Base-by-base conservation (phyloP, 768 basidiomycete genomes). In the Pleurotus giganteus region DNA sequence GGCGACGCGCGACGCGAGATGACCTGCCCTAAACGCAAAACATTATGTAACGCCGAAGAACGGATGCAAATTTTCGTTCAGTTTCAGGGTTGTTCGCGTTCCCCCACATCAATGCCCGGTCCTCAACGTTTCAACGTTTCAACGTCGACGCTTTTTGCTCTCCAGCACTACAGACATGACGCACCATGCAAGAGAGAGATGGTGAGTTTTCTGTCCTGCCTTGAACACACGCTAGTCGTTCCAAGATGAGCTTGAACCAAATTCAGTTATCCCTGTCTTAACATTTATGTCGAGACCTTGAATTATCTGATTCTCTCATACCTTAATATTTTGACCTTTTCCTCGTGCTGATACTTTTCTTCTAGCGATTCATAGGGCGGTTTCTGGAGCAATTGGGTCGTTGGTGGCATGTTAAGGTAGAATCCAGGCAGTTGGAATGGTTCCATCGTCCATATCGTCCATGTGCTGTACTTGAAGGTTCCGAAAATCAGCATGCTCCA, bases 251-350 rank as follows among this genome's bases (percentile, higher is more conserved):
- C 42, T 47, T 24, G n/a, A 43, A 57, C 12, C 19, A 19, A 21
- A 53, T 53, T 54, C 51, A 57, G 57, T 57, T 57, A 57, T 57
- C 57, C 57, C 57, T 57, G 57, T 57, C 57, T 57, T 54, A 57
- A 57, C 57, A 53, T 51, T 51, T 24, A 28, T 57, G 57, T 57
- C 57, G 57, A 57, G 56, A 57, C 44, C 31, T 57, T 53, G 8
- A 34, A 51, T 36, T 45, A 7, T 45, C 44, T 45, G 21, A 24
- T 24, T 27, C 7, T 34, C 7, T 8, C 32, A 8, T 34, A 34
- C 15, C 8, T 34, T 34, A 34, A 7, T 34, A 50, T 29, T 57
- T 47, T 57, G 50, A 52, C 21, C 41, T 27, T 28, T 28, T 46
- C 11, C 23, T 26, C n/a, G n/a, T n/a, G n/a, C n/a, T n/a, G 13